A percentile compares a stretch with the other conserved stretches of the same genome.
These are phyloP conservation scores for Isatis tinctoria DNA, from an alignment of 345 rosid species.

Conservation along the genomic window DNA sequence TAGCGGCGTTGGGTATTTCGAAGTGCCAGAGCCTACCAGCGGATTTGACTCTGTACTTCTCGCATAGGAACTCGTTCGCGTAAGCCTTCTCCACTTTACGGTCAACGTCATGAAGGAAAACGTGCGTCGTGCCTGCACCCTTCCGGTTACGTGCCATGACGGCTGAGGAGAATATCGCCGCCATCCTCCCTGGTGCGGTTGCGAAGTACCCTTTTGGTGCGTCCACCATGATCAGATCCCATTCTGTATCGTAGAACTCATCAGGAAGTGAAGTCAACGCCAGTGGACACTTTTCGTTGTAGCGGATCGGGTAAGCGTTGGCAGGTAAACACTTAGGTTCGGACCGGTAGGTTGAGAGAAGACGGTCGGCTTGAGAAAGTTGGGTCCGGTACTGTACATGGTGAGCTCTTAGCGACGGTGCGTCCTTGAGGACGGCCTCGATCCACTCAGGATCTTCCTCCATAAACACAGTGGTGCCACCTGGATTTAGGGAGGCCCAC, in stretches of 20 bases:
- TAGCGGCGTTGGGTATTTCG: conserved; percentile 56
- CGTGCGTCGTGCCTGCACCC: conserved; percentile 64
- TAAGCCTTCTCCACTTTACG: conserved; percentile 60
- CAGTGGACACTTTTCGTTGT: conserved; percentile 48
- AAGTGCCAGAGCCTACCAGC: conserved; percentile 71
- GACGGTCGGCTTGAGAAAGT: conserved; percentile 41
- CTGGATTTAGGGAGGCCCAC: conserved; percentile 73
- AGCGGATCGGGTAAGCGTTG: conserved; percentile 52
- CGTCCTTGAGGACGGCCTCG: conserved; percentile 40
- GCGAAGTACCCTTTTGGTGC: conserved; percentile 75
- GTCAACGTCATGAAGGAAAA: conserved; percentile 66
- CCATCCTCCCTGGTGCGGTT: conserved; percentile 75
- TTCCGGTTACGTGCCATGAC: conserved; percentile 71
- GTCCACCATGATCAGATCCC: conserved; percentile 90
- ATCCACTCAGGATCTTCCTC: conserved; percentile 78
- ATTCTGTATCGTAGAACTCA: conserved; percentile 65
- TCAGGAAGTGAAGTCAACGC: conserved; percentile 72
- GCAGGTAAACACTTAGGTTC: conserved; percentile 46
- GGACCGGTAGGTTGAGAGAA: conserved; percentile 39
- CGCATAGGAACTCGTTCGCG: conserved; percentile 63
- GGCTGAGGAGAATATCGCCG: conserved; percentile 75
- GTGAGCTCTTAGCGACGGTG: conserved; percentile 51
- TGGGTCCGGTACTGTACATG: conserved; percentile 66
- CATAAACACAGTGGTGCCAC: conserved; percentile 64
- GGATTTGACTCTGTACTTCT: conserved; percentile 44